These are phyloP conservation scores for Rhodotorula babjevae DNA, from an alignment of 768 basidiomycete species.

Conservation along the genomic window DNA sequence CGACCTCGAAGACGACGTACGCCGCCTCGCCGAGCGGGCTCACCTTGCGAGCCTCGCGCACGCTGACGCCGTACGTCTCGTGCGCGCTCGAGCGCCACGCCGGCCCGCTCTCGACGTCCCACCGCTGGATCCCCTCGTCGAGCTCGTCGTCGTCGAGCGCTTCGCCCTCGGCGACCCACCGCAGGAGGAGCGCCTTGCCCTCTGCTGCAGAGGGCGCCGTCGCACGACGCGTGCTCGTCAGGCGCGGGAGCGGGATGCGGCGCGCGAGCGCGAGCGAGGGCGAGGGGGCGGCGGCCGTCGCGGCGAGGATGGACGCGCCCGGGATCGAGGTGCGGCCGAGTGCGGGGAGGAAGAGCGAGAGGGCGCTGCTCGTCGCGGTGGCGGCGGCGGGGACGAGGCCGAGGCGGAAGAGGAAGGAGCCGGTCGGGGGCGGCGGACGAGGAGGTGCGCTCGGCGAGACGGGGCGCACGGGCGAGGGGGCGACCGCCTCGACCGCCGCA, in stretches of 20 bases:
- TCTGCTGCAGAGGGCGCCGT: background rate
- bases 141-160: slow-evolving; percentile 12
- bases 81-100: slow-evolving; percentile 1
- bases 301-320: slow-evolving; percentile 24
- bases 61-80: slow-evolving; percentile 61
- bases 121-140: slow-evolving; percentile 9
- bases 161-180: slow-evolving; percentile 34
- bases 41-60: slow-evolving; percentile 76
- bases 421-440: background rate
- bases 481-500: background rate
- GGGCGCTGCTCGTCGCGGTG: background rate
- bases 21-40: slow-evolving; percentile 59
- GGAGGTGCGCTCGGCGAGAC: background rate
- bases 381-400: background rate
- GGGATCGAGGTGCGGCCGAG: slow-evolving; percentile 8
- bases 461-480: too few species aligned
- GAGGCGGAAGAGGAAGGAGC: slow-evolving; percentile 21
- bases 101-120: slow-evolving; percentile 34
- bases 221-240: background rate
- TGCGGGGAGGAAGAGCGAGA: background rate
- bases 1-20: slow-evolving; percentile 70
- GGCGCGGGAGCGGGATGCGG: background rate
- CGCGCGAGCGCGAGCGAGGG: background rate
- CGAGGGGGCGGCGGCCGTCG: background rate
- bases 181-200: background rate